Evolutionary conservation across 2,329 filamentous ascomycete species (phyloP).

Genomic region (Aspergillus aculeatus): DNA sequence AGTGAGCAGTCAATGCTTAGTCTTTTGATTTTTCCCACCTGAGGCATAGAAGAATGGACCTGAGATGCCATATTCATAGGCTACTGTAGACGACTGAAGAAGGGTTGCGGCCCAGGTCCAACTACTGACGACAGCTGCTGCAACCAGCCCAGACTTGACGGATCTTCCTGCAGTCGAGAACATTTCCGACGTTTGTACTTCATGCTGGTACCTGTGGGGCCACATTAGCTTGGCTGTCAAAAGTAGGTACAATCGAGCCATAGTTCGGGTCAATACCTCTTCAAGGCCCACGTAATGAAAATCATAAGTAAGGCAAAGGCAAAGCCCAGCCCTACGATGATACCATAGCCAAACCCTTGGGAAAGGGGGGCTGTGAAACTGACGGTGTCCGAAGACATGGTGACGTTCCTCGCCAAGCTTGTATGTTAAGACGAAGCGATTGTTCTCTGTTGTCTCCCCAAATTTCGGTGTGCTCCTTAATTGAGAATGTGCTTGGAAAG

Average conservation of each 20-base stretch:
- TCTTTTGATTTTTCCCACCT: constrained; percentile 37
- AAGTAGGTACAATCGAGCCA: background rate
- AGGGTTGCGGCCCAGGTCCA: constrained; percentile 93
- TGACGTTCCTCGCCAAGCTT: background rate
- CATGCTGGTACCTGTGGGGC: constrained; percentile 60
- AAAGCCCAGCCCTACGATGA: constrained; percentile 71
- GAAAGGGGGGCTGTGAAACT: constrained; percentile 36
- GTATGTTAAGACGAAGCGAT: background rate
- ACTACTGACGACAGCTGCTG: constrained; percentile 83
- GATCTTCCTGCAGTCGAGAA: constrained; percentile 86
- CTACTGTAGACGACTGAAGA: constrained; percentile 75
- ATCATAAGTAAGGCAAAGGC: constrained; percentile 75
- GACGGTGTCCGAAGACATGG: constrained; percentile 26
- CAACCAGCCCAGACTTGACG: constrained; percentile 84
- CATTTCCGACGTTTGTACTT: constrained; percentile 83
- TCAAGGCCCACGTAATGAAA: constrained; percentile 67
- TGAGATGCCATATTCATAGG: constrained; percentile 72
- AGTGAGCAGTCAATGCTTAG: constrained; percentile 47
- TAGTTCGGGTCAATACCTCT: constrained; percentile 45
- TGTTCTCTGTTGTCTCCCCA: background rate
- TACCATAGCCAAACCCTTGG: constrained; percentile 73
- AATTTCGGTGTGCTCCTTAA: background rate
- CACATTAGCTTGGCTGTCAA: background rate
- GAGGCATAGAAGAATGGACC: constrained; percentile 68
- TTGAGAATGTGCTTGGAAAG: background rate